Conservation (phyloP, 23 red algal species). For the Chondrus crispus region DNA sequence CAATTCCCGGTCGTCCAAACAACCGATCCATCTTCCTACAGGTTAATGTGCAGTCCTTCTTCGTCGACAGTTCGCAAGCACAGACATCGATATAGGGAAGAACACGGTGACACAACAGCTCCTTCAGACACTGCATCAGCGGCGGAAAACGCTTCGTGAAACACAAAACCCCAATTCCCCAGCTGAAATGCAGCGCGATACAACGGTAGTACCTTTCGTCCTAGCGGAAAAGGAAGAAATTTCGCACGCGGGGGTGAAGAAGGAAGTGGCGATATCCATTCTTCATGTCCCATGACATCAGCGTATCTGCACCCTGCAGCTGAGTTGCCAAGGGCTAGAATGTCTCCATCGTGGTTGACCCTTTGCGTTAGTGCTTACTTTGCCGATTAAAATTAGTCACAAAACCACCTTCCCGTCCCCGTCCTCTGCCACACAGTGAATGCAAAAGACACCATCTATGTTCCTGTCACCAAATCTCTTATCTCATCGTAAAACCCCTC, state of each 20-base stretch:
- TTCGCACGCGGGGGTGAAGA: neutral
- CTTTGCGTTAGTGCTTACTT: neutral
- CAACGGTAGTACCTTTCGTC: neutral
- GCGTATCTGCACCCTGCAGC: neutral
- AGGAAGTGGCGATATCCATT: neutral
- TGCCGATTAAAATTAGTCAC: neutral
- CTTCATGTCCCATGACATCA: constrained; percentile 13
- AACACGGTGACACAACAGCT: neutral
- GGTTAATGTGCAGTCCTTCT: neutral
- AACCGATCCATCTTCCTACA: neutral
- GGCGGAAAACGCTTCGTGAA: neutral
- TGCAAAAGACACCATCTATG: neutral
- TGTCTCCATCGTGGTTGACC: neutral
- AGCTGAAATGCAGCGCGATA: neutral
- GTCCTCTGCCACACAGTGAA: neutral
- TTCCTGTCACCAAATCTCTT: too few species aligned
- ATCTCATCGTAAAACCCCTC: too few species aligned
- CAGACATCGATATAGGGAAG: neutral
- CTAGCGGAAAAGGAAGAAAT: constrained; percentile 2
- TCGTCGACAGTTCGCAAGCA: neutral
- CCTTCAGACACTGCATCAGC: neutral
- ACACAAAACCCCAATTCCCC: neutral
- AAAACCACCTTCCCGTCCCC: neutral
- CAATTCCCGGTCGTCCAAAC: neutral
- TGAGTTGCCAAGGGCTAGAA: neutral